Evolutionary conservation across 495 filamentous ascomycete genomes (phyloP).

Genomic region (Penicillium paradoxum): DNA sequence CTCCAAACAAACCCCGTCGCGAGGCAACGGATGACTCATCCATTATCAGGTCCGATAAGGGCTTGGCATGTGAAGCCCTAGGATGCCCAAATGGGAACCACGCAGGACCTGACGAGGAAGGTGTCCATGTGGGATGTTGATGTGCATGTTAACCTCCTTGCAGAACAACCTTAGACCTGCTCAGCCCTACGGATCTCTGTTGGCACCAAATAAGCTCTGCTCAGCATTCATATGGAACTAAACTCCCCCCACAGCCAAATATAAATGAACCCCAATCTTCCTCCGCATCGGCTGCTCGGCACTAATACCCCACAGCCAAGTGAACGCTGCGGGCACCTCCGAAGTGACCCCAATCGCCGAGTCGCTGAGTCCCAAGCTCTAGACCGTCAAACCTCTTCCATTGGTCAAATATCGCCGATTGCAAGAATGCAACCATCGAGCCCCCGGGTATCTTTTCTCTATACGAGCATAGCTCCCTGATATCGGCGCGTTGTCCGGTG

Average conservation of each 20-base stretch:
- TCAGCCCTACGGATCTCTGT: background rate
- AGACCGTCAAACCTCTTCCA: background rate
- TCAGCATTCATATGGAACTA: background rate
- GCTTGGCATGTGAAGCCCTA: conserved; percentile 1
- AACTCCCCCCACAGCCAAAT: background rate
- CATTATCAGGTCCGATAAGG: conserved; percentile 20
- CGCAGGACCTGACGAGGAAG: background rate
- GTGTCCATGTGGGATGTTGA: too few species aligned
- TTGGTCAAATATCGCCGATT: conserved; percentile 14
- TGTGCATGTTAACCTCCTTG: too few species aligned
- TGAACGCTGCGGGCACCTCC: background rate
- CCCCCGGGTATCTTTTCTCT: conserved; percentile 7
- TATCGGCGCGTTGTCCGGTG: background rate
- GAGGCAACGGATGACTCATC: conserved; percentile 19
- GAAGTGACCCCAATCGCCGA: background rate
- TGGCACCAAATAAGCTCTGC: background rate
- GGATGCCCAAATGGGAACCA: background rate
- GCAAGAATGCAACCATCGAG: background rate
- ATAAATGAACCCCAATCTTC: background rate
- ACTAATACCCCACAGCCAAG: conserved; percentile 13
- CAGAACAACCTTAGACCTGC: too few species aligned
- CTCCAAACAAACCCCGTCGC: conserved; percentile 25
- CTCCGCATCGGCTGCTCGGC: conserved; percentile 26
- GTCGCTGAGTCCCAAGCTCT: background rate
- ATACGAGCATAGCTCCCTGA: background rate